Conservation (phyloP, 2,329 filamentous ascomycete genomes). For the Fusarium paranaense region DNA sequence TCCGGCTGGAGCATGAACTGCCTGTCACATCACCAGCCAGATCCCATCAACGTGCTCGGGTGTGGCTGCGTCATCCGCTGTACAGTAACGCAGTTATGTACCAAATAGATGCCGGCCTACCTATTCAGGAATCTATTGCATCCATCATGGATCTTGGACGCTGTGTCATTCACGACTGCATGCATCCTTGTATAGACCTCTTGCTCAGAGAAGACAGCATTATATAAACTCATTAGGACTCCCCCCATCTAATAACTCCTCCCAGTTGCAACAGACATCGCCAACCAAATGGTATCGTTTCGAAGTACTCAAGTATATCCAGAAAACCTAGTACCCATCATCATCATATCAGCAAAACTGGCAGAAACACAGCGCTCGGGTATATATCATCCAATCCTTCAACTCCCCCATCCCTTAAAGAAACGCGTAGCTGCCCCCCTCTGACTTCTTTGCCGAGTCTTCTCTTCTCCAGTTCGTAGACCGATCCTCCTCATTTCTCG, state of each 20-base stretch:
- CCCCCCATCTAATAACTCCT: not conserved
- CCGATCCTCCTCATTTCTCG: conserved; percentile 15
- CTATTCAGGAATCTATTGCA: not conserved
- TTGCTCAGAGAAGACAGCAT: not conserved
- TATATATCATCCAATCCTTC: conserved; percentile 15
- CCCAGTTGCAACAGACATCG: not conserved
- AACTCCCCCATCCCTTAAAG: conserved; percentile 20
- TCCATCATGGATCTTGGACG: not conserved
- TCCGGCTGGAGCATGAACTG: conserved; percentile 13
- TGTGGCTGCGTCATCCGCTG: conserved; percentile 18
- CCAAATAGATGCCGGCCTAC: not conserved
- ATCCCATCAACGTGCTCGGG: not conserved
- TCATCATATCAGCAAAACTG: not conserved
- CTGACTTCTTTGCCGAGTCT: conserved; percentile 33
- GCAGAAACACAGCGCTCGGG: conserved; percentile 11
- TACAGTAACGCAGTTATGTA: not conserved
- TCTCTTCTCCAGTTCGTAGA: conserved; percentile 34
- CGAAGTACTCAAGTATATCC: not conserved
- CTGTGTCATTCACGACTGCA: not conserved
- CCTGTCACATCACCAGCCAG: not conserved
- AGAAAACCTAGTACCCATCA: not conserved
- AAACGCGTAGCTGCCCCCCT: conserved; percentile 42
- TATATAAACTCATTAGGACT: not conserved
- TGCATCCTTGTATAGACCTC: not conserved
- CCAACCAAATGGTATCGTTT: conserved; percentile 4